Evolutionary conservation across 257 asterid genomes (phyloP), one percentile per base, ranked within the genome.

Genomic region (Solanum arcanum): DNA sequence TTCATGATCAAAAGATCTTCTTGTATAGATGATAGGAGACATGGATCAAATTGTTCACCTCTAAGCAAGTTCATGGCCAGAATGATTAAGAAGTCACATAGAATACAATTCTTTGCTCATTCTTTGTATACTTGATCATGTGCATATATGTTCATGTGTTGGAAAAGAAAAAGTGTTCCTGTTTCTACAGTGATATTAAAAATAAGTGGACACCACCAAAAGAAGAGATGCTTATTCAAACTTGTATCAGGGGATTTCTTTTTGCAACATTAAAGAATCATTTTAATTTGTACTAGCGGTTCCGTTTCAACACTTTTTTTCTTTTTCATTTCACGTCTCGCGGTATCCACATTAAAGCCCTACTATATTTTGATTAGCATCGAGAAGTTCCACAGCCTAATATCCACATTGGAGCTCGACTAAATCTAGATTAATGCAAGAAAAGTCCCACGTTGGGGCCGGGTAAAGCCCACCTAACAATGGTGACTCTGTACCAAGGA

Each of bases 1-100:
- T 88, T 93, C 91, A 88, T 88, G 18, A 91, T 90, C 85, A 94
- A 92, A 44, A 92, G 90, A 86, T 92, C 93, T 46, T 93, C 98
- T 52, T 90, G 88, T 59, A 86, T 69, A n/a, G 89, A 84, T 39
- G 74, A 64, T 39, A 70, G 84, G 86, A 85, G 73, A 82, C 86
- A 83, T 84, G 87, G 70, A 87, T 72, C 42, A 77, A 52, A 9
- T 39, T 44, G 13, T 86, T 27, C 73, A 83, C 75, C 83, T 86
- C 88, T 91, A 70, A 59, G 76, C 60, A 86, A 87, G 89, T 86
- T 89, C 94, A 92, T 93, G 86, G 80, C 82, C 52, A 70, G 10
- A 29, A 64, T 83, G 52, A 64, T 56, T 39, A 41, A 77, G 12
- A 82, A n/a, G 56, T 75, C 6, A 62, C 85, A 72, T 76, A 73